Evolutionary conservation across 352 stramenopile genomes (phyloP), one percentile per base, ranked within the genome.

Genomic region (Plasmopara halstedii): DNA sequence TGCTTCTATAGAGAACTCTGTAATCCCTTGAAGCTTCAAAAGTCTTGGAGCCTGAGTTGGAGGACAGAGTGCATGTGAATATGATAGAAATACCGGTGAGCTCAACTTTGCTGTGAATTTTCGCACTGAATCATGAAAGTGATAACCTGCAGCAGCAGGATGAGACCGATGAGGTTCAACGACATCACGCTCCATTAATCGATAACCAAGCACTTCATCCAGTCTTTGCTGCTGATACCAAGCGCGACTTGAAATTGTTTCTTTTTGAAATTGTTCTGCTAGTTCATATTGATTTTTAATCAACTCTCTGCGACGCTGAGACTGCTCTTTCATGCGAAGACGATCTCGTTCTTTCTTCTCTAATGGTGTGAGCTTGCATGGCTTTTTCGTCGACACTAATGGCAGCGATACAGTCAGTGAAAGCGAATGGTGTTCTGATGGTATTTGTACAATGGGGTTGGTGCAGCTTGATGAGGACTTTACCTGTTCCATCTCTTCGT

Each of bases 131-230:
- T 15, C 6, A 22, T 54, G 38, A 39, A 91, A 80, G 2, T 31
- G 50, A 33, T 88, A 88, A 22, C 80, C 80, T 2, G 71, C 76
- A 8, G 64, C 38, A 1, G 73, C 58, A 17, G 74, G 67, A 34
- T 87, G 61, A n/a, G 33, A 54, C 2, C 72, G 64, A 18, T 86
- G 70, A 0, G 57, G 47, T 29, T 79, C 70, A 8, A 88, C 65
- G 8, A 64, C 29, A 35, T 91, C 80, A 22, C 79, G 65, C 34
- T 88, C 76, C 17, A 87, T 52, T 1, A 73, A 56, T 22, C 68
- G 49, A 37, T 88, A 65, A 15, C 85, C 48, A 7, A 91, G 59
- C 43, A 88, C 74, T 58, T 91, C 76, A 38, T 88, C 74, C 14
- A 64, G 41, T 21, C 59, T 62, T 39, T 70, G 67, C 17, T 78